These are phyloP conservation scores for Acanthochlamys bracteata DNA, from an alignment of 106 monocot genomes.

Conservation along the genomic window DNA sequence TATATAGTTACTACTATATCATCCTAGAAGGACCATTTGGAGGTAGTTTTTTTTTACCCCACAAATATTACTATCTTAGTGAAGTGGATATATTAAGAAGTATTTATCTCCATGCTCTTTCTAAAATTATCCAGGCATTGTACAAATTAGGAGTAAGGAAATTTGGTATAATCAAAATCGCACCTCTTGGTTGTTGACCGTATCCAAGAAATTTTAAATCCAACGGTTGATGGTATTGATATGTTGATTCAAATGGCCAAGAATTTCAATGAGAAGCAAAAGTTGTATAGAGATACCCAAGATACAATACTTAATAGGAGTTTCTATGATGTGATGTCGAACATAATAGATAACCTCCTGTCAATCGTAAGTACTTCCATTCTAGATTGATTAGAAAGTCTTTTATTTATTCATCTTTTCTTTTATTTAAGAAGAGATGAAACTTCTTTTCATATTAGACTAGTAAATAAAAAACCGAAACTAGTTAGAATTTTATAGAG, in stretches of 20 bases:
- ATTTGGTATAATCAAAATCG: too few relatives aligned
- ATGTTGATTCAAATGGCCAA: conserved; percentile 12
- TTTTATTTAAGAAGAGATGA: neutral
- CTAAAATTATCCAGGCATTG: conserved; percentile 3
- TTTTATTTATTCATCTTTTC: neutral
- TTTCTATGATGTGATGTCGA: neutral
- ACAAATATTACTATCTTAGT: neutral
- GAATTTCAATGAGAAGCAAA: conserved; percentile 5
- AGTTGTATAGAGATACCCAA: conserved; percentile 1
- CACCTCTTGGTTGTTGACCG: conserved; percentile 16
- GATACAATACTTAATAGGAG: conserved; percentile 19
- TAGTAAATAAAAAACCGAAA: too few relatives aligned
- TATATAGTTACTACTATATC: conserved; percentile 15
- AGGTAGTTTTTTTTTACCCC: neutral
- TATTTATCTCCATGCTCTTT: too few relatives aligned
- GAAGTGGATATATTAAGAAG: neutral
- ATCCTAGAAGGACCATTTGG: conserved; percentile 5
- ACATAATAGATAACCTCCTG: conserved; percentile 1
- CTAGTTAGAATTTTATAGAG: too few relatives aligned
- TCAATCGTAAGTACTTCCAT: neutral
- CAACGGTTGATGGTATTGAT: conserved; percentile 10
- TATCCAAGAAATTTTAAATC: neutral
- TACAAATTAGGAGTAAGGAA: conserved; percentile 10
- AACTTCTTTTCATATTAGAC: too few relatives aligned
- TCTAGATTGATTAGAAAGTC: neutral